Conservation (phyloP, 2,329 filamentous ascomycete genomes). For the Cladosporium austrohemisphaericum region DNA sequence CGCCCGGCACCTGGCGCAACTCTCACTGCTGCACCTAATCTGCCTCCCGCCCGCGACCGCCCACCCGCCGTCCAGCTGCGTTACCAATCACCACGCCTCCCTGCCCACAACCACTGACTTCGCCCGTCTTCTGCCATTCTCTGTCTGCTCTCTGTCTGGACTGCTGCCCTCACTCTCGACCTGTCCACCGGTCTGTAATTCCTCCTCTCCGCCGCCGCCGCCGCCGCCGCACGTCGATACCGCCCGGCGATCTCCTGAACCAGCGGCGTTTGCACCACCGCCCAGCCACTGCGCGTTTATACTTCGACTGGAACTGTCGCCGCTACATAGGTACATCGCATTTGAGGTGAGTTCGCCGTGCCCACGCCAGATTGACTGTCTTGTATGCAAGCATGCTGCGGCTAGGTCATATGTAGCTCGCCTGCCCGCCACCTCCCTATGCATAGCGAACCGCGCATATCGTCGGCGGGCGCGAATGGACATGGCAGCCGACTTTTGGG, state of each 20-base stretch:
- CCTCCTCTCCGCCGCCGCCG: neutral
- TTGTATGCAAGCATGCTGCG: neutral
- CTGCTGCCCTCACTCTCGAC: neutral
- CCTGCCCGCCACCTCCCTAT: neutral
- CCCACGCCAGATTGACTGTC: neutral
- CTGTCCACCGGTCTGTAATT: neutral
- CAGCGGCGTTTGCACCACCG: constrained; percentile 6
- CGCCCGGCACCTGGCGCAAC: neutral
- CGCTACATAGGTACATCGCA: constrained; percentile 2
- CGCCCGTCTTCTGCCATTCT: neutral
- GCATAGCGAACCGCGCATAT: neutral
- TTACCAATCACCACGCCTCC: neutral
- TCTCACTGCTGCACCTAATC: neutral
- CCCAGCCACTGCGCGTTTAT: constrained; percentile 6
- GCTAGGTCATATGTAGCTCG: neutral
- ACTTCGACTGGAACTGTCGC: constrained; percentile 1
- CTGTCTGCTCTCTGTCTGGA: neutral
- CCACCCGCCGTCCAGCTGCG: neutral
- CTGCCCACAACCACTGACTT: neutral
- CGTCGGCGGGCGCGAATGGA: neutral
- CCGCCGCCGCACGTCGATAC: neutral
- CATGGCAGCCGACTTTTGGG: neutral
- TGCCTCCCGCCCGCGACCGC: neutral
- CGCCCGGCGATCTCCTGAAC: constrained; percentile 7
- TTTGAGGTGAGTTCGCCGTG: constrained; percentile 5